These are phyloP conservation scores for Globisporangium nagaii DNA, from an alignment of 352 stramenopile species.

Conservation along the genomic window DNA sequence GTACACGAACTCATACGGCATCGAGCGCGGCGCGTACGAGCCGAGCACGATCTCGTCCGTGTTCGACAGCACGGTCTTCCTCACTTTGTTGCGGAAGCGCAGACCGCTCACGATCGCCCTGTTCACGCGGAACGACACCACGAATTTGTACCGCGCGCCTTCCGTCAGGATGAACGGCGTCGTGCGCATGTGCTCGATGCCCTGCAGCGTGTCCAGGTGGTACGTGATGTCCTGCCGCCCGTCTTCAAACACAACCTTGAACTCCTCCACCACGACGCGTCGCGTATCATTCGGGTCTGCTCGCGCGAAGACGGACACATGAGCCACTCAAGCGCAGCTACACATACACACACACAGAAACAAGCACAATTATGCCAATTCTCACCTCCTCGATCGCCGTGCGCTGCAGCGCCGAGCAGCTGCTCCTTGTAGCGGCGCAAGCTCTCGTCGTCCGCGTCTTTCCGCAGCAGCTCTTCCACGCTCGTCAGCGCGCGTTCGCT, in stretches of 20 bases:
- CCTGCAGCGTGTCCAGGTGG: slow-evolving; percentile 57
- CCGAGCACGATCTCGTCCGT: slow-evolving; percentile 80
- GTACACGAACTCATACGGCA: slow-evolving; percentile 79
- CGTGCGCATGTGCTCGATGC: slow-evolving; percentile 63
- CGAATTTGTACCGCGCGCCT: slow-evolving; percentile 79
- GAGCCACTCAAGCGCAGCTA: no score
- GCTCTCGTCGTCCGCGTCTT: slow-evolving; percentile 81
- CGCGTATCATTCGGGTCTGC: slow-evolving; percentile 52
- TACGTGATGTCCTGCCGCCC: slow-evolving; percentile 59
- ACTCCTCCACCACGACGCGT: slow-evolving; percentile 81
- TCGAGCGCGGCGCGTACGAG: slow-evolving; percentile 72
- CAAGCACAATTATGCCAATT: neutral
- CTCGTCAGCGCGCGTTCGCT: slow-evolving; percentile 52
- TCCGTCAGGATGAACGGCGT: slow-evolving; percentile 75
- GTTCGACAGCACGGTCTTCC: slow-evolving; percentile 73
- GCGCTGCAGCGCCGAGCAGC: slow-evolving; percentile 65
- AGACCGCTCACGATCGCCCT: slow-evolving; percentile 79
- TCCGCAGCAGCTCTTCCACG: slow-evolving; percentile 68
- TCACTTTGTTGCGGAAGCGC: slow-evolving; percentile 84
- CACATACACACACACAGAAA: no score
- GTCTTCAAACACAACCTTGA: slow-evolving; percentile 84
- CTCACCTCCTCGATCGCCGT: slow-evolving; percentile 76
- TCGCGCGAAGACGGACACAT: neutral
- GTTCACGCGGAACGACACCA: slow-evolving; percentile 82
- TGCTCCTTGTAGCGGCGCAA: slow-evolving; percentile 83